Percentiles rank a stretch among this genome's conserved stretches.
phyloP scores from a whole-genome alignment of 1,284 basidiomycete genomes.

The Hemileia vastatrix region DNA sequence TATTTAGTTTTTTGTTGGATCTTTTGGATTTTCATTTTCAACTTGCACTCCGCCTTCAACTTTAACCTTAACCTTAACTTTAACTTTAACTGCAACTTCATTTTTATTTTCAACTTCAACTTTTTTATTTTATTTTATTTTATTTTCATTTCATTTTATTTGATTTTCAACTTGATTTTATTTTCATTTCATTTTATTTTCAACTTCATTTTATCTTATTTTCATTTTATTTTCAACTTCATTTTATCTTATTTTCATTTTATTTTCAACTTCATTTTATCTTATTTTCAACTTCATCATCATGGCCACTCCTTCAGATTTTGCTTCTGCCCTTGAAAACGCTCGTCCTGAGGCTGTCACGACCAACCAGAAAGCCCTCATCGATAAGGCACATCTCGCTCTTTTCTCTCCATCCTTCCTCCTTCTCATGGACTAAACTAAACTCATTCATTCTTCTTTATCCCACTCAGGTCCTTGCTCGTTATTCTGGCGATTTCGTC shows the following conservation, averaged over 20 bases:
- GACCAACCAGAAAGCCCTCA: constrained; percentile 87
- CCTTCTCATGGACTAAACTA: constrained; percentile 24
- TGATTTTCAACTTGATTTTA: background rate
- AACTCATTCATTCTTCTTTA: background rate
- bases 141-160: too few relatives aligned
- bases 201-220: too few relatives aligned
- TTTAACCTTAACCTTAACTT: background rate
- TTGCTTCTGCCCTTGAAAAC: constrained; percentile 14
- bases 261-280: background rate
- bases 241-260: too few relatives aligned
- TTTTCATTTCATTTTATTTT: too few relatives aligned
- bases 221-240: background rate
- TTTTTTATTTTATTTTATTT: background rate
- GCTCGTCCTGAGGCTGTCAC: constrained; percentile 60
- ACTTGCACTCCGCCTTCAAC: too few relatives aligned
- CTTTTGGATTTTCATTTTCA: too few relatives aligned
- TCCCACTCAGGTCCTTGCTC: constrained; percentile 58
- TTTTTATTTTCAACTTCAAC: background rate
- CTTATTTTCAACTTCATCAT: background rate
- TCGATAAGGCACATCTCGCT: constrained; percentile 58
- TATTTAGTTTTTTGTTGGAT: too few relatives aligned
- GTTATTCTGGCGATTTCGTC: constrained; percentile 89
- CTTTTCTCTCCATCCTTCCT: background rate
- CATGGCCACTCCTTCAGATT: background rate
- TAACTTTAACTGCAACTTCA: background rate